These are phyloP conservation scores for Pleurotus giganteus DNA, from an alignment of 768 basidiomycete genomes.

Conservation along the genomic window DNA sequence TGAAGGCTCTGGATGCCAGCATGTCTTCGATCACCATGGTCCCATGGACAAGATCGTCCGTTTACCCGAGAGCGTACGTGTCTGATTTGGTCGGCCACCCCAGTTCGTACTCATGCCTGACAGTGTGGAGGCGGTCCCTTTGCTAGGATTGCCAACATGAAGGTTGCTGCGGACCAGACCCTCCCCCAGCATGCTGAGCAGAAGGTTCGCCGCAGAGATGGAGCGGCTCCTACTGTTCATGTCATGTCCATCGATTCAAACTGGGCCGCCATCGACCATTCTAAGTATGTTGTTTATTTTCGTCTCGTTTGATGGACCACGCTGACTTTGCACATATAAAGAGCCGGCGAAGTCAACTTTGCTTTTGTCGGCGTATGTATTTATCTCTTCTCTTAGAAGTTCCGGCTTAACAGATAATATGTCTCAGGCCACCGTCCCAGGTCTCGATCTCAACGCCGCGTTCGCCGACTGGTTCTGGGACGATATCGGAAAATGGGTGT, in stretches of 20 bases:
- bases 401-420: neutral
- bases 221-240: slow-evolving; percentile 23
- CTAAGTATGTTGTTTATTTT: slow-evolving; percentile 10
- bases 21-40: slow-evolving; percentile 34
- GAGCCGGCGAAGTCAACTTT: slow-evolving; percentile 3
- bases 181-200: slow-evolving; percentile 23
- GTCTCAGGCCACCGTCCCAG: neutral
- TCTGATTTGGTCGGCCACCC: neutral
- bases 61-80: slow-evolving; percentile 48
- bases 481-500: slow-evolving; percentile 3
- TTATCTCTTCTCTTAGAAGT: neutral
- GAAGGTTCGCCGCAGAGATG: slow-evolving; percentile 23
- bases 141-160: slow-evolving; percentile 30
- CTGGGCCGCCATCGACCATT: slow-evolving; percentile 25
- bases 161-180: slow-evolving; percentile 35
- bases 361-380: neutral
- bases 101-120: slow-evolving; percentile 18
- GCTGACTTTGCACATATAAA: neutral
- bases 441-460: slow-evolving; percentile 1
- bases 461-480: slow-evolving; percentile 3
- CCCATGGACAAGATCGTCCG: slow-evolving; percentile 50
- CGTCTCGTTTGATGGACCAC: neutral
- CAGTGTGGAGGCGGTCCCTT: slow-evolving; percentile 17
- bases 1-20: slow-evolving; percentile 31
- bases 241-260: slow-evolving; percentile 31